phyloP scores from a whole-genome alignment of 306 rosid species.

The Vachellia collinsii region DNA sequence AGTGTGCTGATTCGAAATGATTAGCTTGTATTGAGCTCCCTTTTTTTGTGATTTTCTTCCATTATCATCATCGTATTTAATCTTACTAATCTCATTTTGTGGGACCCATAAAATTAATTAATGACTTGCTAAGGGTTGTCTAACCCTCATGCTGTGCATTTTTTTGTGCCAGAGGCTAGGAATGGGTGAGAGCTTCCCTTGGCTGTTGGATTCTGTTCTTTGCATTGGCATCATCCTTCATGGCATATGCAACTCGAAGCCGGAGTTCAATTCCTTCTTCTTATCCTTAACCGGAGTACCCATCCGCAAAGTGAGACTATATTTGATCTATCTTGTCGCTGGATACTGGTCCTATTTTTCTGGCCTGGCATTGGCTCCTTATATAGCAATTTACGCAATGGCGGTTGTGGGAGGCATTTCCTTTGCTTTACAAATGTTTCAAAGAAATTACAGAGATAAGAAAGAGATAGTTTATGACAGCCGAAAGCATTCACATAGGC shows the following conservation, averaged over 20 bases:
- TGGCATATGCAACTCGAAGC: conserved; percentile 74
- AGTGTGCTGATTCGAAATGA: neutral
- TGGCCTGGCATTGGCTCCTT: conserved; percentile 80
- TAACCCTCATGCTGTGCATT: conserved; percentile 22
- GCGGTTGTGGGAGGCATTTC: conserved; percentile 71
- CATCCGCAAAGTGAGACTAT: conserved; percentile 54
- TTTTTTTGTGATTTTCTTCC: no score
- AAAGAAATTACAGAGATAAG: conserved; percentile 53
- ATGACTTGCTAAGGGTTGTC: neutral
- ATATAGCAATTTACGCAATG: conserved; percentile 67
- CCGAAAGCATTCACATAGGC: conserved; percentile 82
- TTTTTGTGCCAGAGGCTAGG: conserved; percentile 72
- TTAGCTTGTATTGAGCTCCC: neutral
- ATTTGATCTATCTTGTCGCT: conserved; percentile 67
- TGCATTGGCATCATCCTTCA: conserved; percentile 85
- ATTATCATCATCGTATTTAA: no score
- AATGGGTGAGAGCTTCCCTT: conserved; percentile 69
- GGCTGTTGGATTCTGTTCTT: conserved; percentile 86
- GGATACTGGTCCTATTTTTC: conserved; percentile 76
- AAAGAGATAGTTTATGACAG: conserved; percentile 55
- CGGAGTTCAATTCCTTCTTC: conserved; percentile 63
- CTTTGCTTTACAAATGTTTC: conserved; percentile 56
- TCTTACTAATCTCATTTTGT: no score
- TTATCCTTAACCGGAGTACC: conserved; percentile 57
- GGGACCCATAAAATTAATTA: no score